Evolutionary conservation across 352 stramenopile genomes (phyloP), one percentile per base, ranked within the genome.

Genomic region (Globisporangium okanoganense): DNA sequence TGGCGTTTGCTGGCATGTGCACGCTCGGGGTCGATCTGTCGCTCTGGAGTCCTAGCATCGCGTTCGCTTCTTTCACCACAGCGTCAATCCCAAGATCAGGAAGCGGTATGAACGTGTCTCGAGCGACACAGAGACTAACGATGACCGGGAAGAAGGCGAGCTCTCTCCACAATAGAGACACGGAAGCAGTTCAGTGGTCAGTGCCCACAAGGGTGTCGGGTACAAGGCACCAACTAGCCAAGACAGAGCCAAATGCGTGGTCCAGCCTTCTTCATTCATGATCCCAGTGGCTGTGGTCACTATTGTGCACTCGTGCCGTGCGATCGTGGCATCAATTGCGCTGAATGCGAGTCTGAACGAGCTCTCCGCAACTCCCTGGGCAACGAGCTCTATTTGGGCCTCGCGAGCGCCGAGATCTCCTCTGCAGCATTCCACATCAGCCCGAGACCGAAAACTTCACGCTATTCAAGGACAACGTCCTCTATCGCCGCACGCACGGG

Each of bases 281-380:
- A n/a, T n/a, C n/a, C n/a, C n/a, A n/a, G n/a, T n/a, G n/a, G n/a
- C n/a, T n/a, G 53, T 66, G 7, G 40, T 75, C 5, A 49, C 62
- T 1, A 45, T 78, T 2, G 61, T 55, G 13, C 56, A 64, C 16
- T 27, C 41, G 16, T 71, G 47, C 55, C 67, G 52, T 1, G 58
- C 60, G 0, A 59, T 73, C 1, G 61, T 85, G 27, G 69, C 71
- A 0, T 66, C 68, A 9, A 64, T 76, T 18, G 76, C 55, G 7
- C 56, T 82, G 16, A 82, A 85, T 40, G 61, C 72, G 27, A 68
- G 66, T 13, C 29, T 79, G n/a, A 85, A 76, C 40, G 73, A 79
- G 27, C 51, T 77, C 1, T 76, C 43, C 65, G 61, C 20, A 51
- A 54, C 0, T 20, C 69, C 3, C 68, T 70, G 5, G 33, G 62